phyloP scores from a whole-genome alignment of 305 asterid genomes.

The Fraxinus nigra region DNA sequence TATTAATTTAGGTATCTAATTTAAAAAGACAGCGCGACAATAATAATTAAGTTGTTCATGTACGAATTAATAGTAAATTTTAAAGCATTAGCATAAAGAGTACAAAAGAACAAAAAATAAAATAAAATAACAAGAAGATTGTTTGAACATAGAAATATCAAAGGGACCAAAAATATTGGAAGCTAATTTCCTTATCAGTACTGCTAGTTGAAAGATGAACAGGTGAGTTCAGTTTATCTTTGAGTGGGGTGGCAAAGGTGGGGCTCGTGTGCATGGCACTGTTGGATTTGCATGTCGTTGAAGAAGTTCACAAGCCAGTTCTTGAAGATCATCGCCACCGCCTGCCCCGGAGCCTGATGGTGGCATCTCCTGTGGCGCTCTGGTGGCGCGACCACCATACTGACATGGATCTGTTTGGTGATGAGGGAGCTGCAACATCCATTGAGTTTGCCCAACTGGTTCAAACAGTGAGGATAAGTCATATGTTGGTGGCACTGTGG shows the following conservation, averaged over 20 bases:
- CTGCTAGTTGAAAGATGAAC: neutral
- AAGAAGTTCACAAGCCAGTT: constrained; percentile 63
- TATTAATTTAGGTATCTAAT: neutral
- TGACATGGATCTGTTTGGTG: constrained; percentile 52
- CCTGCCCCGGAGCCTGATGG: constrained; percentile 14
- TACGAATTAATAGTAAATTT: neutral
- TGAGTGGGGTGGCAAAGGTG: constrained; percentile 46
- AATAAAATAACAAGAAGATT: neutral
- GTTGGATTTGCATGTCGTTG: constrained; percentile 43
- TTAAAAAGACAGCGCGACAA: neutral
- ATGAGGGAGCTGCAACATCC: constrained; percentile 45
- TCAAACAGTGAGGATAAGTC: constrained; percentile 74
- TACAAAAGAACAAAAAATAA: neutral
- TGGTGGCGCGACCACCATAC: constrained; percentile 21
- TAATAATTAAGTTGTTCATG: neutral
- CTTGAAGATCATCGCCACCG: constrained; percentile 53
- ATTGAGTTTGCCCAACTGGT: constrained; percentile 50
- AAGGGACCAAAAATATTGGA: neutral
- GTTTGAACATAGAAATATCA: neutral
- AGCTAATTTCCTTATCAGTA: constrained; percentile 5
- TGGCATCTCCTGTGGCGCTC: constrained; percentile 29
- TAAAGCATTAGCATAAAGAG: constrained; percentile 4
- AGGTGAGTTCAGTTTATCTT: constrained; percentile 6
- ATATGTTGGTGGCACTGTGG: constrained; percentile 45
- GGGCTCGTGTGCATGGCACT: constrained; percentile 43